Evolutionary conservation across 108 stramenopile genomes (phyloP).

Genomic region (Cyclotella kingstonii): DNA sequence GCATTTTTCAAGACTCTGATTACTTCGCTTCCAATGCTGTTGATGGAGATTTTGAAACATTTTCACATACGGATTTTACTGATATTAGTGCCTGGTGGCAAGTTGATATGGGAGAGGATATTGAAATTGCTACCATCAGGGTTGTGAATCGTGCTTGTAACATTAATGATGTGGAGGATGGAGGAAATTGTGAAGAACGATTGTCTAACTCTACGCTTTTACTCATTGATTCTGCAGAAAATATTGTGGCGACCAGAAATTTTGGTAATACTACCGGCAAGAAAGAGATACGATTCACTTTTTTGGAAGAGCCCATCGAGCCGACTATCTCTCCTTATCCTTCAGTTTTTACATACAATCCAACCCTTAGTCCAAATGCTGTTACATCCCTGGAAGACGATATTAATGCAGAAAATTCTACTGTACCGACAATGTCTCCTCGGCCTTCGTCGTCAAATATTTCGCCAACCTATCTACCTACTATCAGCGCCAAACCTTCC

Average conservation of each 20-base stretch:
- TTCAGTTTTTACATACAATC: background rate
- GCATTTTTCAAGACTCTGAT: background rate
- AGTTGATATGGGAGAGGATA: too few species aligned
- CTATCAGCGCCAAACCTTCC: background rate
- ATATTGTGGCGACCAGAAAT: too few species aligned
- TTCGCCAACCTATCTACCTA: background rate
- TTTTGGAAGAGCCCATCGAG: too few species aligned
- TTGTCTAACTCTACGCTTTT: too few species aligned
- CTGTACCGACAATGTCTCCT: background rate
- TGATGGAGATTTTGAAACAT: conserved; percentile 3
- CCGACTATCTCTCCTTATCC: background rate
- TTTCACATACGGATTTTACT: background rate
- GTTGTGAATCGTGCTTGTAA: too few species aligned
- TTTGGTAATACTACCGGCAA: too few species aligned
- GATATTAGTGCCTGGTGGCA: conserved; percentile 10
- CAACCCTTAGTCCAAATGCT: background rate
- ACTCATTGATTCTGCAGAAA: too few species aligned
- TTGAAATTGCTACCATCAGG: too few species aligned
- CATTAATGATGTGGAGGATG: too few species aligned
- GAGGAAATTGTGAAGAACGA: too few species aligned
- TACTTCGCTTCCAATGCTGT: background rate
- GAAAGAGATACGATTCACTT: too few species aligned
- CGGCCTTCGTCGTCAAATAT: background rate
- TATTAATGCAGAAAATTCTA: background rate
- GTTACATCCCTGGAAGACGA: background rate